Conservation (phyloP, 495 filamentous ascomycete genomes). For the Podospora anserina region DNA sequence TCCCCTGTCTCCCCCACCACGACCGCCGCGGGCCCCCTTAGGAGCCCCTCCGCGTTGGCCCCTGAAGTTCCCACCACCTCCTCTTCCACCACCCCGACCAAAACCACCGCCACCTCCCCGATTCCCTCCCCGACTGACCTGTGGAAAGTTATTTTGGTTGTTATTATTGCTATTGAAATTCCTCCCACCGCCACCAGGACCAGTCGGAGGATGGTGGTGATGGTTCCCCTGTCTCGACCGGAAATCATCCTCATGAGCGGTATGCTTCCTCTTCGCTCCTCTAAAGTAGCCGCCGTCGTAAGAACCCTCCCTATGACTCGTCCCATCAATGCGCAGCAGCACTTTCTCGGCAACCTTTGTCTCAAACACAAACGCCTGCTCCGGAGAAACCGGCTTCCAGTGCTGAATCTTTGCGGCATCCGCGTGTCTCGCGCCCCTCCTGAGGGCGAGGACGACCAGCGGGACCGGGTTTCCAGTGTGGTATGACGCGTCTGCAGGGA, state of each 20-base stretch:
- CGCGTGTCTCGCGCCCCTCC: slow-evolving; percentile 66
- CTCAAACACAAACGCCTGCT: slow-evolving; percentile 66
- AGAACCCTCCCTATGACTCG: slow-evolving; percentile 52
- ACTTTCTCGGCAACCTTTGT: slow-evolving; percentile 84
- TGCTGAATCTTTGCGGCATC: slow-evolving; percentile 80
- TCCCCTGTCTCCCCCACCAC: slow-evolving; percentile 29
- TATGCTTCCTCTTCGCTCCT: slow-evolving; percentile 54
- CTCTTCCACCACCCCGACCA: slow-evolving; percentile 26
- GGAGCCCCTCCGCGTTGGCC: slow-evolving; percentile 29
- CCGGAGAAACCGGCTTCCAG: slow-evolving; percentile 73
- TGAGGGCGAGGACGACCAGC: slow-evolving; percentile 70
- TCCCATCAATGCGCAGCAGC: slow-evolving; percentile 72
- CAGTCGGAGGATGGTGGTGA: slow-evolving; percentile 29
- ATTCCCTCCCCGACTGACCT: not conserved
- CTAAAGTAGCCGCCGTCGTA: slow-evolving; percentile 45
- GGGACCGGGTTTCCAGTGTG: slow-evolving; percentile 74
- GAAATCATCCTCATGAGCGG: slow-evolving; percentile 49
- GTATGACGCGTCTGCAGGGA: slow-evolving; percentile 58
- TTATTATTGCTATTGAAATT: slow-evolving; percentile 6
- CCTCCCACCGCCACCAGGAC: slow-evolving; percentile 22
- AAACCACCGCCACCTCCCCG: slow-evolving; percentile 15
- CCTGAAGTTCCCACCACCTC: slow-evolving; percentile 14
- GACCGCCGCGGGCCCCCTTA: slow-evolving; percentile 28
- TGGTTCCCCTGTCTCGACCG: slow-evolving; percentile 24
- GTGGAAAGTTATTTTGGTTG: slow-evolving; percentile 15